Conservation (phyloP, 129 eudicot species). For the Kitagawia praeruptora region DNA sequence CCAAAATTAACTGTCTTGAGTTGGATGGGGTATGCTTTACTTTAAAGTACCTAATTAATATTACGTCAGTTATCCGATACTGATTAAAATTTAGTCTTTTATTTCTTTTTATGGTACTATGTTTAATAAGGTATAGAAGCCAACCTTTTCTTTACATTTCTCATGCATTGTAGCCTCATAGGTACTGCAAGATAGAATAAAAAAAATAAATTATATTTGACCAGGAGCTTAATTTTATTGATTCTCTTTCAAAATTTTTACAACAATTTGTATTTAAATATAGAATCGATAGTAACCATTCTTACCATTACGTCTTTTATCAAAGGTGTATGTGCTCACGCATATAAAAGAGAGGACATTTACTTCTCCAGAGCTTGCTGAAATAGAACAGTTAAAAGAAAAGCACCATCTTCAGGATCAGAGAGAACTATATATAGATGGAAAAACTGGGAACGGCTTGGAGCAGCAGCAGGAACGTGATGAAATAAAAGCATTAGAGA, state of each 20-base stretch:
- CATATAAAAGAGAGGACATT: constrained; percentile 39
- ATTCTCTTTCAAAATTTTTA: background rate
- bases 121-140: background rate
- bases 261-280: background rate
- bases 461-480: background rate
- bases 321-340: constrained; percentile 57
- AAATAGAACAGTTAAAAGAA: constrained; percentile 22
- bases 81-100: background rate
- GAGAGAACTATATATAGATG: constrained; percentile 24
- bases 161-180: background rate
- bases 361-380: background rate
- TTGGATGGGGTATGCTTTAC: background rate
- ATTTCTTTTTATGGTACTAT: background rate
- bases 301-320: background rate
- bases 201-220: background rate
- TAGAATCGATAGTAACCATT: background rate
- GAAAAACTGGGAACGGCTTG: background rate
- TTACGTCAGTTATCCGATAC: background rate
- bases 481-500: background rate
- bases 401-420: constrained; percentile 44
- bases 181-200: background rate
- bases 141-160: background rate
- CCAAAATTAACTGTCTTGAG: background rate
- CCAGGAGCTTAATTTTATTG: background rate
- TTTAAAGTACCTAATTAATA: background rate